Evolutionary conservation across 208 protist species (phyloP).

Genomic region (Leishmania major): DNA sequence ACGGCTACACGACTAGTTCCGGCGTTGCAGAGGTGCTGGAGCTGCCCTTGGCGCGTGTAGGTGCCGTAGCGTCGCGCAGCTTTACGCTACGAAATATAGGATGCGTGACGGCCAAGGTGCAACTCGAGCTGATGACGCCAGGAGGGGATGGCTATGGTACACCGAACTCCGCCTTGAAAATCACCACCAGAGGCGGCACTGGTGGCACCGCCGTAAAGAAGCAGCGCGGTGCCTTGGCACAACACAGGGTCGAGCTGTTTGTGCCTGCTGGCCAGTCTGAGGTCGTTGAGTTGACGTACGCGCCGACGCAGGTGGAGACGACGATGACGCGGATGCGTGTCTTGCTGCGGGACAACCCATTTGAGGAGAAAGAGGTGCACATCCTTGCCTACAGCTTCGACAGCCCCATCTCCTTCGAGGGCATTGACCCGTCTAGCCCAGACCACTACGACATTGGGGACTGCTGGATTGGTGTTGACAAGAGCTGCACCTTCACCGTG

Average conservation of each 20-base stretch:
- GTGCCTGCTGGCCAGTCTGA: slow-evolving; percentile 62
- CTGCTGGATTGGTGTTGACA: slow-evolving; percentile 71
- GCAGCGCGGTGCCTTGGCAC: slow-evolving; percentile 23
- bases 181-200: not conserved
- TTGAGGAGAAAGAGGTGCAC: slow-evolving; percentile 88
- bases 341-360: slow-evolving; percentile 91
- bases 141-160: not conserved
- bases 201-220: slow-evolving; percentile 34
- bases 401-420: slow-evolving; percentile 89
- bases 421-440: slow-evolving; percentile 74
- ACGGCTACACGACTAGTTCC: not conserved
- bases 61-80: slow-evolving; percentile 36
- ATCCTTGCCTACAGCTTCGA: slow-evolving; percentile 86
- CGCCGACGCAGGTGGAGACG: slow-evolving; percentile 56
- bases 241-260: slow-evolving; percentile 40
- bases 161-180: slow-evolving; percentile 61
- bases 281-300: slow-evolving; percentile 59
- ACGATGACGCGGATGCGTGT: slow-evolving; percentile 69
- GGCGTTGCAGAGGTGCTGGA: slow-evolving; percentile 61
- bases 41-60: slow-evolving; percentile 83
- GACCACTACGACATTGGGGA: slow-evolving; percentile 90
- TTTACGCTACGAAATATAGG: slow-evolving; percentile 91
- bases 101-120: slow-evolving; percentile 81
- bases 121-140: slow-evolving; percentile 43
- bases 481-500: slow-evolving; percentile 75